Conservation (phyloP, 257 asterid genomes). For the Gentiana straminea region DNA sequence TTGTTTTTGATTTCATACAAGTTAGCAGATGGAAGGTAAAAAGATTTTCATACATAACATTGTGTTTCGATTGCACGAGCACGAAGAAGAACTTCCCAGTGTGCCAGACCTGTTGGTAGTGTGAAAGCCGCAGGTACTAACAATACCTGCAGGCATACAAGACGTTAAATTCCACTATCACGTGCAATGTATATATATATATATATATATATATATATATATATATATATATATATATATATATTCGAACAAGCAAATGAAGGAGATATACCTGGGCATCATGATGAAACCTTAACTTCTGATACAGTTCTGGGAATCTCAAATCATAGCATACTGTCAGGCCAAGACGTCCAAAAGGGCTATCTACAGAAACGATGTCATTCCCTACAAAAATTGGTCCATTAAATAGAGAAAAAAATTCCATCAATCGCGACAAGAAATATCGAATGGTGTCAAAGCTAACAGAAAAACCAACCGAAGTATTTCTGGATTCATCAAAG, state of each 20-base stretch:
- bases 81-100: conserved; percentile 91
- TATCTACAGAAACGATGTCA: conserved; percentile 57
- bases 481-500: no score
- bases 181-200: no score
- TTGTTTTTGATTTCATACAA: background rate
- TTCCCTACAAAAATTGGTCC: conserved; percentile 28
- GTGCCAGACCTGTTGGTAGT: conserved; percentile 75
- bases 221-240: no score
- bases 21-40: background rate
- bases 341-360: conserved; percentile 79
- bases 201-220: no score
- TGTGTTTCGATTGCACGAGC: conserved; percentile 97
- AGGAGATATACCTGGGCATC: conserved; percentile 40
- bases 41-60: conserved; percentile 50
- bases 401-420: background rate
- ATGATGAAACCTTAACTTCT: conserved; percentile 69
- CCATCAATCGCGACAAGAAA: background rate
- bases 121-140: conserved; percentile 94
- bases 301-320: conserved; percentile 93
- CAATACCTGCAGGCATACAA: conserved; percentile 33
- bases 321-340: conserved; percentile 87
- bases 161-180: background rate
- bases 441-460: background rate
- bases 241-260: background rate
- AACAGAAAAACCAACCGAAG: background rate